Evolutionary conservation across 1,284 basidiomycete genomes (phyloP), one percentile per base, ranked within the genome.

Genomic region (Somion occarium): DNA sequence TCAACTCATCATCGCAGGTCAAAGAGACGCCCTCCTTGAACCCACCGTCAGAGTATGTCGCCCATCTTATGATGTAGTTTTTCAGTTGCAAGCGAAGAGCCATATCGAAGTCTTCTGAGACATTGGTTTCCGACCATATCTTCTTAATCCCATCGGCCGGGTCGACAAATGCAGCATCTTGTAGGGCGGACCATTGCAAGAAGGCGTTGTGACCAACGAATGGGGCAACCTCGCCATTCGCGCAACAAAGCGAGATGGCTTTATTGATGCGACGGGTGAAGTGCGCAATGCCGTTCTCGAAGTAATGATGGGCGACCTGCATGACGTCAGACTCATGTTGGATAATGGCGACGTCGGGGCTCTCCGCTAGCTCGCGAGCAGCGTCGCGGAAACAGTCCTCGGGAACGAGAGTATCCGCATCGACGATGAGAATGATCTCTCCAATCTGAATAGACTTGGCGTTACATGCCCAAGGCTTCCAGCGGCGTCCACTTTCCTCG

Each of bases 181-280:
- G 91, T 4, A 93, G 69, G 1, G 91, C 91, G 3, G 78, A 78
- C 91, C 91, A 93, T 13, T 90, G 80, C 34, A 93, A 72, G 71
- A 92, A 93, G 1, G 90, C 91, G 54, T 93, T 93, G 68, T 93
- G 91, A 0, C 91, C 91, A 55, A 93, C 88, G 61, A 93, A 93
- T 1, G 90, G 90, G 0, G 91, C 87, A 24, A 87, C 81, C 67
- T 91, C 89, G 42, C 88, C 90, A 58, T 88, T 91, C 3, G 80
- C 84, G 54, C 82, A 84, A 23, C 80, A 80, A 73, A 88, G 78
- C 0, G 86, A 85, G 54, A 92, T 92, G 59, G 78, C 83, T 60
- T 75, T 76, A 68, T 91, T 88, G 67, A 91, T 89, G 23, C 88
- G 75, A 5, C 80, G 79, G 1, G 89, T 92, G 71, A 94, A 93